Evolutionary conservation across 225 moss, liverwort and hornwort species (phyloP).

Genomic region (Polytrichum commune): DNA sequence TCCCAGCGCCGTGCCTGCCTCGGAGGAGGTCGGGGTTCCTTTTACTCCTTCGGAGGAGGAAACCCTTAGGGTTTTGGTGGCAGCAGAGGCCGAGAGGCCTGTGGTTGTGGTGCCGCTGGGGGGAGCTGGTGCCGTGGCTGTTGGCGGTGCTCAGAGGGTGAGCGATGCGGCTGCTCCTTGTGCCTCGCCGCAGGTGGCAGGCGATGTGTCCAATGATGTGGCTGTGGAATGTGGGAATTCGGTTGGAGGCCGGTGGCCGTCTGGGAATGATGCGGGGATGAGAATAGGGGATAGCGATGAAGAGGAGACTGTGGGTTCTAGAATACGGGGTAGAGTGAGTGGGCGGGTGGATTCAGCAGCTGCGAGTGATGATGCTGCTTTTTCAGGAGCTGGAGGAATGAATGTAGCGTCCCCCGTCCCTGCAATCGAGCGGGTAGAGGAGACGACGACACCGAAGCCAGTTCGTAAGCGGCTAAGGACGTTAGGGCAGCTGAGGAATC

Average conservation of each 20-base stretch:
- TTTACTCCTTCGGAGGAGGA: not conserved
- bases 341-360: slow-evolving; percentile 8
- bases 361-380: not conserved
- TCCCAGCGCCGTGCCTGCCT: not conserved
- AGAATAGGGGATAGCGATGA: slow-evolving; percentile 36
- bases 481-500: slow-evolving; percentile 66
- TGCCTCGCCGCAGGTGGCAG: not conserved
- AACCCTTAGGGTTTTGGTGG: slow-evolving; percentile 31
- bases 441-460: slow-evolving; percentile 21
- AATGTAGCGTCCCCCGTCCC: slow-evolving; percentile 11
- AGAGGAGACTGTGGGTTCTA: slow-evolving; percentile 30
- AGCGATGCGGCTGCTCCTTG: no score
- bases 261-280: not conserved
- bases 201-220: not conserved
- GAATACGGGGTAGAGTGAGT: slow-evolving; percentile 34
- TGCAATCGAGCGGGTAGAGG: slow-evolving; percentile 6
- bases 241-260: slow-evolving; percentile 7
- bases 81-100: not conserved
- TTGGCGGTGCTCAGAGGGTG: no score
- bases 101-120: not conserved
- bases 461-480: slow-evolving; percentile 82
- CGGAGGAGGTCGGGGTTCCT: not conserved
- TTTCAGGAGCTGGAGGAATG: not conserved
- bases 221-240: slow-evolving; percentile 7
- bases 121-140: no score